These are phyloP conservation scores for Metschnikowia kofuensis DNA, from an alignment of 805 yeast genomes.

Conservation along the genomic window DNA sequence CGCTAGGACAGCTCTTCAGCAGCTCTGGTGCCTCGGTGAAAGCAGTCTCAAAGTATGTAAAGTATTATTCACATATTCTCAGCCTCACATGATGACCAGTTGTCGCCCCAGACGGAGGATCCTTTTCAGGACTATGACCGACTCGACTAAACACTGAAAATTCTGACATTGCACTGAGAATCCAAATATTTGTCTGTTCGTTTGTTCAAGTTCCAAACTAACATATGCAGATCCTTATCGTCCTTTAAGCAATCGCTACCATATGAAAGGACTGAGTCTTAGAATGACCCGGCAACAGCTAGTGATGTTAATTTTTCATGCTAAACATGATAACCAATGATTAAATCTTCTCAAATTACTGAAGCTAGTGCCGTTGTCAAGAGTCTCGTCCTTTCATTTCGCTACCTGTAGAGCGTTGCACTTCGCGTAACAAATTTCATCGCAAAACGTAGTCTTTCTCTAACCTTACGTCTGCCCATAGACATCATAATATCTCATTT, in stretches of 20 bases:
- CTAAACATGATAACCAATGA: constrained; percentile 58
- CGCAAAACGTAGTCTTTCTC: neutral
- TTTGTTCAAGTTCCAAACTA: too few relatives aligned
- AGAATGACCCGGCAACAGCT: constrained; percentile 24
- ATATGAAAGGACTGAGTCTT: neutral
- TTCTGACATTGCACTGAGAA: constrained; percentile 41
- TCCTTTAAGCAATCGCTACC: neutral
- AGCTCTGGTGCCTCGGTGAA: constrained; percentile 6
- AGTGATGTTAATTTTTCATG: constrained; percentile 50
- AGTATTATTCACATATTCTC: neutral
- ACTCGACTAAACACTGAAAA: constrained; percentile 71
- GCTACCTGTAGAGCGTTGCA: neutral
- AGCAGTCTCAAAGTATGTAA: constrained; percentile 15
- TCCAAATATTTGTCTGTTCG: neutral
- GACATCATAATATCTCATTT: too few relatives aligned
- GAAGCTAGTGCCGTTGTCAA: constrained; percentile 23
- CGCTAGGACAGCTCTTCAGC: constrained; percentile 2
- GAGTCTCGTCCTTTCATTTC: neutral
- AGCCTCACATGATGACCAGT: constrained; percentile 51
- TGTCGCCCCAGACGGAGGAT: constrained; percentile 78
- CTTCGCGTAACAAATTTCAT: neutral
- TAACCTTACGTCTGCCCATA: too few relatives aligned
- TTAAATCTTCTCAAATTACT: constrained; percentile 37
- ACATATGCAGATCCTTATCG: too few relatives aligned
- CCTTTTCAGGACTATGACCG: constrained; percentile 63